Evolutionary conservation across 805 yeast species (phyloP), one percentile per base, ranked within the genome.

Genomic region (Candida michaelii): DNA sequence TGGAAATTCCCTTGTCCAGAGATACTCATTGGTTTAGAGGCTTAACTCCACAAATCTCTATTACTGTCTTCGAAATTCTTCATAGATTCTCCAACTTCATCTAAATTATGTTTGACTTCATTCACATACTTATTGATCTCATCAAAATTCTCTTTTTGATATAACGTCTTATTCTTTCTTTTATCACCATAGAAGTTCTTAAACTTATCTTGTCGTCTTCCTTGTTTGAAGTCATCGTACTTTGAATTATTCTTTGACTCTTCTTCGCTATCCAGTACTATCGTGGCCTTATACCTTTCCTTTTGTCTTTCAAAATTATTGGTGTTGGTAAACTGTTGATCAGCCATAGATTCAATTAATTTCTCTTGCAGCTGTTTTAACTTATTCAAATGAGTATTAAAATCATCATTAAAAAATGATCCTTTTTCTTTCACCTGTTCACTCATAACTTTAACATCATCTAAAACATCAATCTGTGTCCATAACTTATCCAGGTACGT

Each of bases 401-500:
- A 84, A 31, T 66, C 59, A 4, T 63, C 68, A 42, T 76, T 76
- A 55, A 81, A 80, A 53, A 69, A 76, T n/a, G 74, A 71, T 31
- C 72, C 73, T 37, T 60, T 73, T 49, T 53, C 50, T 35, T 63
- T 53, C 3, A 74, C 73, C 31, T 73, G 69, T 13, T 54, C 53
- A 1, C 87, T 79, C 69, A 83, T 71, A 39, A 69, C 71, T 43
- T 77, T 76, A 6, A 89, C 93, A 49, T 87, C 95, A 49, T 88
- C 90, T 48, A 91, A 70, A 0, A 86, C 83, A 53, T 86, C 96
- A 38, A 89, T 82, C 51, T 88, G 95, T 5, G 91, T 82, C 95
- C 96, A 90, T 35, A 87, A 69, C 54, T 76, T 74, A 61, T 87
- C 96, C 63, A 82, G 89, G 46, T 77, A 68, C 41, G 85, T 82